Percentiles rank a stretch among this genome's conserved stretches.
These are phyloP conservation scores for Halophytophthora batemanensis DNA, from an alignment of 352 stramenopile species.

Conservation along the genomic window DNA sequence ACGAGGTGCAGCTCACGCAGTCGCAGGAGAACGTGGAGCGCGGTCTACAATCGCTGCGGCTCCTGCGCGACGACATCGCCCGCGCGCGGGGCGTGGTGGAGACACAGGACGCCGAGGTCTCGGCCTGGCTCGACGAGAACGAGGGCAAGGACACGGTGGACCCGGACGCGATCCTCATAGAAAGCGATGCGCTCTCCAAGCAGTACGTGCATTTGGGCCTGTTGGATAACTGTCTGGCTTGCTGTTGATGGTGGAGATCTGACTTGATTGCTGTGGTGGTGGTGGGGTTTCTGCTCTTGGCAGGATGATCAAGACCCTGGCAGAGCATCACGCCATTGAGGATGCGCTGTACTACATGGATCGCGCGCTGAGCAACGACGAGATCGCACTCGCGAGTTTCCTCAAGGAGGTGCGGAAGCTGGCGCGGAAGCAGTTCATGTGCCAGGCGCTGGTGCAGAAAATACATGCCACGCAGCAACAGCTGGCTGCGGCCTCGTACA, in stretches of 20 bases:
- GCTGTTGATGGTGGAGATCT: no score
- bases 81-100: conserved; percentile 51
- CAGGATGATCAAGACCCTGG: conserved; percentile 74
- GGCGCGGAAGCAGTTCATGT: conserved; percentile 89
- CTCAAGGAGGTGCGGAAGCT: conserved; percentile 90
- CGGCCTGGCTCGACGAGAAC: conserved; percentile 70
- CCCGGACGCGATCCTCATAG: conserved; percentile 75
- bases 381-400: conserved; percentile 82
- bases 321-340: conserved; percentile 87
- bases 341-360: conserved; percentile 92
- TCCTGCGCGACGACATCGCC: conserved; percentile 63
- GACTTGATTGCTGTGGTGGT: not conserved
- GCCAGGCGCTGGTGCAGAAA: conserved; percentile 84
- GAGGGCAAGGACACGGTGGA: conserved; percentile 77
- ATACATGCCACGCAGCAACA: conserved; percentile 79
- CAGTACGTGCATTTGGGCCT: no score
- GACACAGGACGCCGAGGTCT: conserved; percentile 55
- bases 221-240: conserved; percentile 1
- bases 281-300: conserved; percentile 2
- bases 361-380: conserved; percentile 80
- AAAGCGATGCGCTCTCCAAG: conserved; percentile 71
- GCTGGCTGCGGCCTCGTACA: conserved; percentile 49
- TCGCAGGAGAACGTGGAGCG: conserved; percentile 73
- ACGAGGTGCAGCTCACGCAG: conserved; percentile 79
- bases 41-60: conserved; percentile 70